A percentile compares a stretch with the other conserved stretches of the same genome.
phyloP scores from a whole-genome alignment of 305 asterid genomes.

The Fraxinus albicans region DNA sequence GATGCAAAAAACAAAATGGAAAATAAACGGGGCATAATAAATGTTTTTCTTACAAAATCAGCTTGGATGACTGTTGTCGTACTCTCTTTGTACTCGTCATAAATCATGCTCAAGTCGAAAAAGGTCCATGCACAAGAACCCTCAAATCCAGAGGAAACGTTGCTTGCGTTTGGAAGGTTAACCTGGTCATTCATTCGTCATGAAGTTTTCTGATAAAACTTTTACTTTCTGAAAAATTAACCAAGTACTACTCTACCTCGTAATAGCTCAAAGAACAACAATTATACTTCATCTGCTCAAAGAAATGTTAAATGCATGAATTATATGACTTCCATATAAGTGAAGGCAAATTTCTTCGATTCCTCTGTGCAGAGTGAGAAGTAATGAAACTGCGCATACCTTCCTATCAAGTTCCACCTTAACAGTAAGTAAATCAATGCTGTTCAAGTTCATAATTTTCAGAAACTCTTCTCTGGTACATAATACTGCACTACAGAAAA shows the following conservation, averaged over 20 bases:
- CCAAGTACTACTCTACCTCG: neutral
- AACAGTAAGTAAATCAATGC: constrained; percentile 53
- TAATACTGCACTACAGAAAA: constrained; percentile 50
- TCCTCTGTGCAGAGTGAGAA: neutral
- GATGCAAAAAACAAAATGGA: neutral
- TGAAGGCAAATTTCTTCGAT: neutral
- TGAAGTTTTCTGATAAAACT: neutral
- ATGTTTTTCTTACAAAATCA: constrained; percentile 42
- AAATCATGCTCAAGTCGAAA: constrained; percentile 43
- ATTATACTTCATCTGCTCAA: neutral
- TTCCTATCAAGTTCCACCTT: constrained; percentile 60
- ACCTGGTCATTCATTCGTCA: constrained; percentile 34
- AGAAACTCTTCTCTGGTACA: constrained; percentile 63
- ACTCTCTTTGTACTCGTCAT: constrained; percentile 43
- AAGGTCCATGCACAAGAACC: constrained; percentile 51
- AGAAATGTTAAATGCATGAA: neutral
- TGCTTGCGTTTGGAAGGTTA: constrained; percentile 50
- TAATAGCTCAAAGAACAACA: neutral
- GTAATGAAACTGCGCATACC: constrained; percentile 24
- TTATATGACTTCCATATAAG: neutral
- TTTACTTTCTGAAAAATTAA: neutral
- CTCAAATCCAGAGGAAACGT: constrained; percentile 44
- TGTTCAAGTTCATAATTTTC: constrained; percentile 49
- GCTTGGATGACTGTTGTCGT: constrained; percentile 43
- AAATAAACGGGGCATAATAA: neutral